These are phyloP conservation scores for Aspergillus sclerotiicarbonarius DNA, from an alignment of 495 filamentous ascomycete genomes.

Conservation along the genomic window DNA sequence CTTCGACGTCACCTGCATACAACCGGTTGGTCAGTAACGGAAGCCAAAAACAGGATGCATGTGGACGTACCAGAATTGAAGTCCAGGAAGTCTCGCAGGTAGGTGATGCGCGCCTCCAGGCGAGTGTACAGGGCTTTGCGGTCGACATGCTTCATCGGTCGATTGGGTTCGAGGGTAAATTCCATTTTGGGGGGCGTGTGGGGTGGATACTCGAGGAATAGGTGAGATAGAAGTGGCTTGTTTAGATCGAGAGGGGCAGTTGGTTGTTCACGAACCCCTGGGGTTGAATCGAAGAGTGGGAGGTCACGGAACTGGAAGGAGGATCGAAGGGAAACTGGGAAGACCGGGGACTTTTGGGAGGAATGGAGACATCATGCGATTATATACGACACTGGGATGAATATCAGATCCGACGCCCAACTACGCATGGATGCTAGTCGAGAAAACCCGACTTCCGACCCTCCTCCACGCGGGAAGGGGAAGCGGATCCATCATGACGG, in stretches of 20 bases:
- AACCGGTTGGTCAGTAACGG: neutral
- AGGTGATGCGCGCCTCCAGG: conserved; percentile 64
- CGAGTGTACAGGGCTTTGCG: conserved; percentile 66
- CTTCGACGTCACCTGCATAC: conserved; percentile 61
- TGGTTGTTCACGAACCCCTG: conserved; percentile 12
- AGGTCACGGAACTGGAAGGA: conserved; percentile 3
- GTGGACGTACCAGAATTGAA: conserved; percentile 57
- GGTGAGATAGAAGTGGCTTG: too few species aligned
- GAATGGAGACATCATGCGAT: conserved; percentile 17
- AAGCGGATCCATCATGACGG: conserved; percentile 4
- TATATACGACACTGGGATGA: conserved; percentile 12
- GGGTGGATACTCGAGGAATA: neutral
- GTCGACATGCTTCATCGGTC: conserved; percentile 56
- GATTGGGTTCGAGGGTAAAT: conserved; percentile 17
- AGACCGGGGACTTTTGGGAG: conserved; percentile 5
- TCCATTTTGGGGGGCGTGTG: conserved; percentile 17
- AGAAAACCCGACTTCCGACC: conserved; percentile 1
- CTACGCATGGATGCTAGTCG: neutral
- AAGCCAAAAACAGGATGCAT: neutral
- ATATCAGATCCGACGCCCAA: neutral
- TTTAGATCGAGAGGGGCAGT: neutral
- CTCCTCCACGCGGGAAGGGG: conserved; percentile 6
- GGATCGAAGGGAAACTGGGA: neutral
- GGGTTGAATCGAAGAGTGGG: conserved; percentile 10
- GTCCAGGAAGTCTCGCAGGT: conserved; percentile 70